Percentiles rank a stretch among this genome's conserved stretches.
phyloP scores from a whole-genome alignment of 148 eudicot species.

The Cornus suecica region DNA sequence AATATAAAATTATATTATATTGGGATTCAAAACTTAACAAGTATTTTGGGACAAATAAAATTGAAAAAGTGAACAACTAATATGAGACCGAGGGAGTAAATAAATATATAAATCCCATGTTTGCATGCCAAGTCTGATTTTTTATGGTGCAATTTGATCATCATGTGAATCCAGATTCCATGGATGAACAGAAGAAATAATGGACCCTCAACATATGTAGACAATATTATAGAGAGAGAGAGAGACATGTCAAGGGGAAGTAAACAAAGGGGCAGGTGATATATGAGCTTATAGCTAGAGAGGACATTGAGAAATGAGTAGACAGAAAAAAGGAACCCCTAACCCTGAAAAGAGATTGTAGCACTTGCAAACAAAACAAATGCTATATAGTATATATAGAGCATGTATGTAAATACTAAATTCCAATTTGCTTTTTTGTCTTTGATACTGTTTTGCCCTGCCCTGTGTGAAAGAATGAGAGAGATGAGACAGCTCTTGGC shows the following conservation, averaged over 20 bases:
- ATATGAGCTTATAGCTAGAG: slow-evolving; percentile 3
- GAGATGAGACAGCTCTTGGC: slow-evolving; percentile 5
- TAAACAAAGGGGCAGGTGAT: not conserved
- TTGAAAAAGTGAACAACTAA: too few species aligned
- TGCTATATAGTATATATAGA: slow-evolving; percentile 19
- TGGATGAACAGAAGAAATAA: slow-evolving; percentile 23
- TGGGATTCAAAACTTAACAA: too few species aligned
- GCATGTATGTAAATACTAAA: slow-evolving; percentile 22
- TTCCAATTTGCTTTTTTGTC: slow-evolving; percentile 23
- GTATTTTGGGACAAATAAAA: too few species aligned
- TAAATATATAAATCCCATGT: not conserved
- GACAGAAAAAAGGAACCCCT: slow-evolving; percentile 10
- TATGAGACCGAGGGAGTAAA: too few species aligned
- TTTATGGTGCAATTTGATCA: slow-evolving; percentile 3
- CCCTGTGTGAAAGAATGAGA: not conserved
- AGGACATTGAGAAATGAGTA: slow-evolving; percentile 2
- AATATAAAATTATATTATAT: too few species aligned
- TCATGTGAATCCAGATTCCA: slow-evolving; percentile 31
- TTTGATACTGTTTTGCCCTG: slow-evolving; percentile 7
- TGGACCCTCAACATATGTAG: slow-evolving; percentile 15
- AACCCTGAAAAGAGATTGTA: not conserved
- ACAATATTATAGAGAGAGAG: slow-evolving; percentile 12
- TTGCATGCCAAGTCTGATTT: not conserved
- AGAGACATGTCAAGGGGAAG: slow-evolving; percentile 7
- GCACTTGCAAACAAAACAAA: slow-evolving; percentile 6